Evolutionary conservation across 129 eudicot species (phyloP).

Genomic region (Tagetes patula): DNA sequence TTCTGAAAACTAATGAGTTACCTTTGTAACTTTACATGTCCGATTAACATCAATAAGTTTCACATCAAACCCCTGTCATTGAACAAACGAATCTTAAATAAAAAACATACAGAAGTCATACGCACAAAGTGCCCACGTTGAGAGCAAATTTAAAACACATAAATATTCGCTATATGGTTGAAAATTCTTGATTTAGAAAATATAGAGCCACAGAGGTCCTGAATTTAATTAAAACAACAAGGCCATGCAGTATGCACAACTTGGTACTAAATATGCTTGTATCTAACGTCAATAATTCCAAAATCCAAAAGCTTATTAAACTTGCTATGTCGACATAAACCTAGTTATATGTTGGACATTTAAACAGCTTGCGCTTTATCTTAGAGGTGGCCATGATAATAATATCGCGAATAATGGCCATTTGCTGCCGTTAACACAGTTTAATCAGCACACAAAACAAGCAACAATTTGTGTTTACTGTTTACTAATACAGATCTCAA

Average conservation of each 20-base stretch:
- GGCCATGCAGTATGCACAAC: background rate
- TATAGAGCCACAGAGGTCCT: background rate
- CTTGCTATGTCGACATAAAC: background rate
- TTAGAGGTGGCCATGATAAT: background rate
- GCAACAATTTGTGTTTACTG: background rate
- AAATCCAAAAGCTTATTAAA: background rate
- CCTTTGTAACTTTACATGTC: slow-evolving; percentile 96
- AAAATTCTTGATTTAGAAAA: background rate
- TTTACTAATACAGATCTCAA: background rate
- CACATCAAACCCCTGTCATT: slow-evolving; percentile 86
- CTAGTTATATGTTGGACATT: background rate
- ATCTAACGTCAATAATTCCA: background rate
- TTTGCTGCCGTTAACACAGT: background rate
- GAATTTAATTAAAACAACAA: background rate
- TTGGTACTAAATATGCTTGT: background rate
- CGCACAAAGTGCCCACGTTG: slow-evolving; percentile 7
- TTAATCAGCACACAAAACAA: background rate
- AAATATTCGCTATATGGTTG: background rate
- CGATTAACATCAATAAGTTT: slow-evolving; percentile 67
- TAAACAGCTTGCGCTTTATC: background rate
- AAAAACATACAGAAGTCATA: background rate
- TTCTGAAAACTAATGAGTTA: slow-evolving; percentile 17
- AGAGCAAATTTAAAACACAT: background rate
- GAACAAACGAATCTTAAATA: slow-evolving; percentile 9
- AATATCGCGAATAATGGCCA: background rate